Percentiles rank a stretch among this genome's conserved stretches.
Conservation (phyloP, 139 green algal species). For the Chlamydomonas eustigma region DNA sequence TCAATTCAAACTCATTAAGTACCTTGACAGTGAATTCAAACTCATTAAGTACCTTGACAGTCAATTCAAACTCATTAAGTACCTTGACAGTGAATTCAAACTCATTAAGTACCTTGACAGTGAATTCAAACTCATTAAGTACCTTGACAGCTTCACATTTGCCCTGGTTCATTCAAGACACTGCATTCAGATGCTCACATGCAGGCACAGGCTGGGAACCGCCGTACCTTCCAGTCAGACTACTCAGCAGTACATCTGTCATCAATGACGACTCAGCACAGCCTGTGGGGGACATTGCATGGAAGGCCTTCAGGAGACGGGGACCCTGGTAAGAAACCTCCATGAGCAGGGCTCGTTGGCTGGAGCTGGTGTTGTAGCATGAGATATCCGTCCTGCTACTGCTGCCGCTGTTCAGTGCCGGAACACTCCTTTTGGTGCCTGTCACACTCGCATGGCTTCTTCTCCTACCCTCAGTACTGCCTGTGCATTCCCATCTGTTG, state of each 20-base stretch:
- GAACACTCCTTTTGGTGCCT: no score
- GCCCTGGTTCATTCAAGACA: not conserved
- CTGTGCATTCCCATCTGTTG: not conserved
- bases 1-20: no score
- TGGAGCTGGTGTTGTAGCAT: no score
- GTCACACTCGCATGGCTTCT: not conserved
- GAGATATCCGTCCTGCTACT: no score
- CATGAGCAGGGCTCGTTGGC: not conserved
- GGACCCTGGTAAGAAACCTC: not conserved
- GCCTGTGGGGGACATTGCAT: not conserved
- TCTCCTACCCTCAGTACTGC: not conserved
- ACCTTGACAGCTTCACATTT: not conserved
- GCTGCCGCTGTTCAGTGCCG: no score
- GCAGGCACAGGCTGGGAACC: no score
- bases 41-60: no score
- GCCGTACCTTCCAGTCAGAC: not conserved
- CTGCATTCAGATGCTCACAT: no score
- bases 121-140: not conserved
- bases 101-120: not conserved
- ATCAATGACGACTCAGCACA: not conserved
- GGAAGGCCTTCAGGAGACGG: not conserved
- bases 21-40: no score
- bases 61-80: no score
- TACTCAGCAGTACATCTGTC: not conserved
- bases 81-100: not conserved